Base-by-base conservation (phyloP, 2,329 filamentous ascomycete genomes). In the Colletotrichum endophyticum region DNA sequence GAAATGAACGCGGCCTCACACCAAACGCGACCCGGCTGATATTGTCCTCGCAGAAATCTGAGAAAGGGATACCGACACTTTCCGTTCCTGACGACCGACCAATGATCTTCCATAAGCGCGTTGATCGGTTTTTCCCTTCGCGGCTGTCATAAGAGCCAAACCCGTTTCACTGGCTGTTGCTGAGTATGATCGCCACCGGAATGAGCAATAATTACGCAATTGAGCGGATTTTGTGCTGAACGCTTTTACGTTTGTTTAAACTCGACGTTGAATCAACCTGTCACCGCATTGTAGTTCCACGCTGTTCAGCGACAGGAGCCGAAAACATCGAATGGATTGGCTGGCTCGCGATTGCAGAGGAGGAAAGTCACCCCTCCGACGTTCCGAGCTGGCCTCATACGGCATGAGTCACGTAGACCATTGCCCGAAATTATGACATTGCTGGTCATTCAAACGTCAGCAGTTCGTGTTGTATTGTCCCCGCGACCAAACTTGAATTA, bases 281-380 rank as follows among this genome's bases (percentile, higher is more conserved):
- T 13, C 6, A 2, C 6, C 11, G 2, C 11, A 15, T 34, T 7
- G 13, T 15, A 34, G 2, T 1, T 5, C 11, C 6, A 34, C 32
- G 32, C 13, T 0, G 32, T 15, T 13, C 3, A 34, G 32, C 32
- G 3, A 15, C 12, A 15, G 13, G 2, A 34, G 32, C 32, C 32
- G 11, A 34, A 13, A 15, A 3, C 2, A 15, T 34, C 11, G 32
- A 15, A 34, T 34, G 32, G 1, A 34, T 34, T 34, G 6, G 32
- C 11, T 15, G 32, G 13, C 13, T 0, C 0, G 32, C 32, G 32
- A 15, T 34, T 15, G 12, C 1, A 34, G 32, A 34, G 6, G 32
- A 34, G 12, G 12, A 0, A 34, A 15, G 32, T 34, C 2, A 3
- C 32, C 32, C 6, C 32, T 34, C 32, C 13, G 6, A 7, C 32